Conservation (phyloP, 441 rosid genomes). For the Daphne laureola region DNA sequence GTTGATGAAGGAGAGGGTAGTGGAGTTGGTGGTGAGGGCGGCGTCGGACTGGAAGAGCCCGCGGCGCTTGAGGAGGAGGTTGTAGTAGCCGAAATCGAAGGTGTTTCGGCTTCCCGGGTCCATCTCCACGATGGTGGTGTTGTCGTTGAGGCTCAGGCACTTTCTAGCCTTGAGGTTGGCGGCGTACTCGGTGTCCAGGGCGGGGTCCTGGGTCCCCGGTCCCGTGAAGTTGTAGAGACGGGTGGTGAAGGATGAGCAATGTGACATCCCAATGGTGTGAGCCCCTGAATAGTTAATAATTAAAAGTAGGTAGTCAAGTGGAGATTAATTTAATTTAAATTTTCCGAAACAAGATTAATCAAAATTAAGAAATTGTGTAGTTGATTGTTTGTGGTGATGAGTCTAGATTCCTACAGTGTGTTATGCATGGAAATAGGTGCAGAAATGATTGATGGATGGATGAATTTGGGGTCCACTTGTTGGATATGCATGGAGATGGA, state of each 20-base stretch:
- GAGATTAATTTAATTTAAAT: too few species aligned
- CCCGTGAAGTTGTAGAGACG: conserved; percentile 69
- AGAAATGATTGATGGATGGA: too few species aligned
- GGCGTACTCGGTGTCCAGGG: conserved; percentile 58
- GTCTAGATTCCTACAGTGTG: too few species aligned
- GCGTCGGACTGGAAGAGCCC: conserved; percentile 71
- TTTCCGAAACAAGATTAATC: too few species aligned
- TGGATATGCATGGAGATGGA: too few species aligned
- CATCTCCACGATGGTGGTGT: conserved; percentile 56
- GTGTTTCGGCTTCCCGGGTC: conserved; percentile 69
- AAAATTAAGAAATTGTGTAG: too few species aligned
- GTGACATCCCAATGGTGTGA: conserved; percentile 72
- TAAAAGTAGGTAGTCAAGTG: too few species aligned
- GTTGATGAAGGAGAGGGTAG: conserved; percentile 31
- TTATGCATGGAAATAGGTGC: too few species aligned
- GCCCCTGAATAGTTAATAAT: conserved; percentile 44
- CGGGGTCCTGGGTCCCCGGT: conserved; percentile 44
- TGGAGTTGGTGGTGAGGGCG: conserved; percentile 52
- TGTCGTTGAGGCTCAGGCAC: conserved; percentile 50
- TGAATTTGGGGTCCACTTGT: too few species aligned
- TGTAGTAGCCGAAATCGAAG: conserved; percentile 67
- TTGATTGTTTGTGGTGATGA: too few species aligned
- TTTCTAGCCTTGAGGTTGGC: conserved; percentile 51
- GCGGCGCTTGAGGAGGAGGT: conserved; percentile 42
- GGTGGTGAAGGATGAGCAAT: conserved; percentile 44